Conservation (phyloP, 306 rosid genomes). For the Pyrus communis region DNA sequence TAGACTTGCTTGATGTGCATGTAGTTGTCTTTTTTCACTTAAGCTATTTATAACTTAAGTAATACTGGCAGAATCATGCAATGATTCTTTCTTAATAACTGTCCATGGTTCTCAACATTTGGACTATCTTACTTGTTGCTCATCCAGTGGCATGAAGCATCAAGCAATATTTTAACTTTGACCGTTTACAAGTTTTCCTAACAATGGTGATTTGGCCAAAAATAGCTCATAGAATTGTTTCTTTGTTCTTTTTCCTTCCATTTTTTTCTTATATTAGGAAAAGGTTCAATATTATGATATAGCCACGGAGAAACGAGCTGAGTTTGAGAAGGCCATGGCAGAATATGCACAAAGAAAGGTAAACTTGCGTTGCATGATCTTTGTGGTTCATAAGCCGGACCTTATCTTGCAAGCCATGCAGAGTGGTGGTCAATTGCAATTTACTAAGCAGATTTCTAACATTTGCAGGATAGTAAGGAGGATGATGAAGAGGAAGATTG, state of each 20-base stretch:
- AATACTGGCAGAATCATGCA: not conserved
- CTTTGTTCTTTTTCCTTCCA: not conserved
- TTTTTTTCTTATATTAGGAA: slow-evolving; percentile 48
- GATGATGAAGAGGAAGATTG: slow-evolving; percentile 39
- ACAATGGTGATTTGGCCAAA: not conserved
- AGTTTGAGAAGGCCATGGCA: slow-evolving; percentile 64
- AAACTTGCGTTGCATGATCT: slow-evolving; percentile 12
- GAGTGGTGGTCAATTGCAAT: not conserved
- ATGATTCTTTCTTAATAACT: not conserved
- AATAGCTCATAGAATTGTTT: not conserved
- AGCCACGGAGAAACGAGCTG: slow-evolving; percentile 85
- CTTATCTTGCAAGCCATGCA: not conserved
- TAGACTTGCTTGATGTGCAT: not conserved
- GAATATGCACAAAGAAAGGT: slow-evolving; percentile 73
- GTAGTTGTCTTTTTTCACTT: not conserved
- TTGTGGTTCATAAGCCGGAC: slow-evolving; percentile 1
- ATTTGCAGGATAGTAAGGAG: slow-evolving; percentile 69
- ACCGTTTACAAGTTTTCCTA: not conserved
- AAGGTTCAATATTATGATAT: slow-evolving; percentile 89
- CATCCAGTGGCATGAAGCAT: not conserved
- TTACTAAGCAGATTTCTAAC: not conserved
- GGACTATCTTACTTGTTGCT: not conserved
- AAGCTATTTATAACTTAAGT: not conserved
- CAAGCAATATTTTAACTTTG: not conserved
- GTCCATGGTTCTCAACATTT: not conserved